Evolutionary conservation across 345 rosid genomes (phyloP).

Genomic region (Ailanthus altissimus): DNA sequence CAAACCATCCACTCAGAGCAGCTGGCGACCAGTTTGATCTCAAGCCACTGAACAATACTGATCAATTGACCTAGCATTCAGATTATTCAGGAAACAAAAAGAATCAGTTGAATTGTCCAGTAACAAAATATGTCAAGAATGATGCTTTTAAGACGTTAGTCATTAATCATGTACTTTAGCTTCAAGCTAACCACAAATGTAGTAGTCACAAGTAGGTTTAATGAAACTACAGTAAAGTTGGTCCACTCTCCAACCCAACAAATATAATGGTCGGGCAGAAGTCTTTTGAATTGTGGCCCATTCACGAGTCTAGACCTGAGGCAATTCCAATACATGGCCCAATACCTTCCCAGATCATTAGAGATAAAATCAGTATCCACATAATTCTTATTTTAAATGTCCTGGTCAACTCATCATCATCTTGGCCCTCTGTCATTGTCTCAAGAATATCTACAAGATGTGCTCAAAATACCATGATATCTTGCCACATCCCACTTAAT

Average conservation of each 20-base stretch:
- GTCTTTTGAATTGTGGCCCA: not conserved
- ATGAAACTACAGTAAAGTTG: not conserved
- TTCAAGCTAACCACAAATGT: not conserved
- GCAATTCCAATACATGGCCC: not conserved
- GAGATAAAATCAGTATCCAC: not conserved
- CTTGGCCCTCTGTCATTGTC: not conserved
- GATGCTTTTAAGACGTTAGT: not conserved
- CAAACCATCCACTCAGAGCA: conserved; percentile 9
- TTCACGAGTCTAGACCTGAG: not conserved
- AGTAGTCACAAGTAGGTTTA: not conserved
- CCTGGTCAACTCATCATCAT: not conserved
- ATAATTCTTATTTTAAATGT: not conserved
- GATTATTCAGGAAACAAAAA: not conserved
- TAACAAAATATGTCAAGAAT: not conserved
- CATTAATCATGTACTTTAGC: not conserved
- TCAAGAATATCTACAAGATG: not conserved
- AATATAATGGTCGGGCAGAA: not conserved
- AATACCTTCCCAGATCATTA: not conserved
- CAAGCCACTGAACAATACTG: conserved; percentile 2
- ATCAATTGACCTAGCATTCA: not conserved
- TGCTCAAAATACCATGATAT: not conserved
- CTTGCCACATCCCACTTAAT: not conserved
- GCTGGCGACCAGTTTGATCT: conserved; percentile 4
- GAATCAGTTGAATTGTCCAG: not conserved
- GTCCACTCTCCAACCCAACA: not conserved